These are phyloP conservation scores for Craspedostauros australis DNA, from an alignment of 108 stramenopile species.

Conservation along the genomic window DNA sequence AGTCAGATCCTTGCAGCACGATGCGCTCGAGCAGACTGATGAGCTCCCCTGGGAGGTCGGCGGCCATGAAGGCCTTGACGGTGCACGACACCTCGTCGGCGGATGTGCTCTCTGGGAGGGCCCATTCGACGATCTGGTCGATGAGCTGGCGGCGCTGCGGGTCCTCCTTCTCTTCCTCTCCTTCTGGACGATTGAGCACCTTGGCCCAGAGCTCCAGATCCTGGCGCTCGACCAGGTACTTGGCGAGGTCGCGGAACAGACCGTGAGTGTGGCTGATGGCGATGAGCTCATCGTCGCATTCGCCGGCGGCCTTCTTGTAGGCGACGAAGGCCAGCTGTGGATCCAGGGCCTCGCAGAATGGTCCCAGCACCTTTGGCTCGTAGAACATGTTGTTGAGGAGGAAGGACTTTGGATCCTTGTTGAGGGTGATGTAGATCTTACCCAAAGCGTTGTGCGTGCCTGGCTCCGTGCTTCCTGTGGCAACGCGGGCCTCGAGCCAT, in stretches of 20 bases:
- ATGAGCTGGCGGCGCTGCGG: constrained; percentile 90
- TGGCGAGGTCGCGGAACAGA: constrained; percentile 97
- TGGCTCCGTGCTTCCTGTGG: constrained; percentile 98
- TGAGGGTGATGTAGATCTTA: constrained; percentile 99
- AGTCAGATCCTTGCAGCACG: constrained; percentile 98
- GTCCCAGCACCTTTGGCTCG: constrained; percentile 97
- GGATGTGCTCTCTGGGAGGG: constrained; percentile 97
- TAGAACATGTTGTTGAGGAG: constrained; percentile 99
- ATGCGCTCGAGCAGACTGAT: constrained; percentile 98
- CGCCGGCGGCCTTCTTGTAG: constrained; percentile 97
- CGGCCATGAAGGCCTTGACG: constrained; percentile 99
- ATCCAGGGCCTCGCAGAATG: constrained; percentile 99
- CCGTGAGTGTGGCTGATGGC: constrained; percentile 93
- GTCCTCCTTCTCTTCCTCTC: constrained; percentile 54
- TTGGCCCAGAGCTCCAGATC: constrained; percentile 98
- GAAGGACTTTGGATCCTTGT: constrained; percentile 97
- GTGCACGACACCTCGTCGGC: constrained; percentile 99
- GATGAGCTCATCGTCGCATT: constrained; percentile 98
- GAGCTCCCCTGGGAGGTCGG: constrained; percentile 97
- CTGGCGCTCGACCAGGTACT: constrained; percentile 97
- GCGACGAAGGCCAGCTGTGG: constrained; percentile 98
- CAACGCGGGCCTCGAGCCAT: constrained; percentile 99
- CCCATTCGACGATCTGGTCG: constrained; percentile 99
- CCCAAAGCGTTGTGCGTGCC: constrained; percentile 99
- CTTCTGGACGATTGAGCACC: constrained; percentile 86